A percentile compares a stretch with the other conserved stretches of the same genome.
Conservation (phyloP, 371 early-diverging fungal species). For the Circinella umbellata region DNA sequence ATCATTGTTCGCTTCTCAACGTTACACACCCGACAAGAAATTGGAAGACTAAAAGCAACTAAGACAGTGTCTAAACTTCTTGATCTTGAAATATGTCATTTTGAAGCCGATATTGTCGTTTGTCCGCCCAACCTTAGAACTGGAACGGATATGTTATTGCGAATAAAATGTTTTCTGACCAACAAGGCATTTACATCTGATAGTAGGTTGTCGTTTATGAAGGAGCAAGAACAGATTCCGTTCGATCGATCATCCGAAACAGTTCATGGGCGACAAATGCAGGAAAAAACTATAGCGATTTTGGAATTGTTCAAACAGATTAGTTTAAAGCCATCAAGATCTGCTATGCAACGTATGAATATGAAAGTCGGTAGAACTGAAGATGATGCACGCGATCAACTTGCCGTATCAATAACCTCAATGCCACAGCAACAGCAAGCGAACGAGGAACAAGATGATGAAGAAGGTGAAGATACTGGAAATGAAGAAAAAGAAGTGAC, state of each 20-base stretch:
- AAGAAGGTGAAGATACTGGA: slow-evolving; percentile 20
- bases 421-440: slow-evolving; percentile 8
- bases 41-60: slow-evolving; percentile 53
- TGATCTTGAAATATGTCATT: slow-evolving; percentile 52
- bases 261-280: slow-evolving; percentile 28
- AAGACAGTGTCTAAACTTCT: slow-evolving; percentile 53
- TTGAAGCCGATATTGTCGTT: slow-evolving; percentile 51
- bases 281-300: slow-evolving; percentile 49
- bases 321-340: slow-evolving; percentile 42
- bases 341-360: slow-evolving; percentile 37
- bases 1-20: slow-evolving; percentile 59
- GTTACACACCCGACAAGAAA: slow-evolving; percentile 28
- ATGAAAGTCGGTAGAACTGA: slow-evolving; percentile 20
- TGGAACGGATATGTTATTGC: slow-evolving; percentile 58
- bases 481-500: slow-evolving; percentile 56
- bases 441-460: slow-evolving; percentile 2
- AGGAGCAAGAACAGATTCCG: neutral
- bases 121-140: slow-evolving; percentile 39
- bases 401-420: slow-evolving; percentile 26
- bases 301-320: slow-evolving; percentile 45
- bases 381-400: slow-evolving; percentile 29
- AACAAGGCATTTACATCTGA: slow-evolving; percentile 33
- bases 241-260: slow-evolving; percentile 35
- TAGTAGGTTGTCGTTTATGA: neutral
- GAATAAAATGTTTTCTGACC: slow-evolving; percentile 47